Conservation (phyloP, 1,139 yeast species). For the Pichia kudriavzevii region DNA sequence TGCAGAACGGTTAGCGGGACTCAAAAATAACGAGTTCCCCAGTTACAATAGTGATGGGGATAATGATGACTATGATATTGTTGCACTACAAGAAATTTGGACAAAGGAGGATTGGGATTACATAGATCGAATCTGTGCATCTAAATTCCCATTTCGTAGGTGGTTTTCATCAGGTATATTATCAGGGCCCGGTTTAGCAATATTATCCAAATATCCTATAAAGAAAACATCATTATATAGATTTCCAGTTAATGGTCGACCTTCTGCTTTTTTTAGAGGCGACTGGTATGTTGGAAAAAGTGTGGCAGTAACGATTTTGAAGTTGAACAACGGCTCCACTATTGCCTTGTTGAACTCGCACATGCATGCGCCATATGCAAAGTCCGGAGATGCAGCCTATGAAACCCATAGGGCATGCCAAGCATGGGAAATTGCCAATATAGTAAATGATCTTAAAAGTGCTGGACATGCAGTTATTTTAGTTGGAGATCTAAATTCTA, state of each 20-base stretch:
- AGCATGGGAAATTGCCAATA: slow-evolving; percentile 86
- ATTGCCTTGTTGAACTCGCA: slow-evolving; percentile 84
- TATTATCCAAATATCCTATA: slow-evolving; percentile 79
- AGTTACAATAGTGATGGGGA: too few relatives aligned
- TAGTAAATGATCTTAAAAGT: slow-evolving; percentile 52
- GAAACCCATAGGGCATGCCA: slow-evolving; percentile 87
- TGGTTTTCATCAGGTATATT: slow-evolving; percentile 76
- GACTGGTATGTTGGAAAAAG: slow-evolving; percentile 98
- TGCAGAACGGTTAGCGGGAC: slow-evolving; percentile 52
- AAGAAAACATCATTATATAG: slow-evolving; percentile 69
- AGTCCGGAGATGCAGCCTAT: slow-evolving; percentile 80
- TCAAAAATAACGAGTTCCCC: slow-evolving; percentile 19
- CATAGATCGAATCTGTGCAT: slow-evolving; percentile 39
- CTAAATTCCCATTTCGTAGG: slow-evolving; percentile 56
- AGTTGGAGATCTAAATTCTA: slow-evolving; percentile 88
- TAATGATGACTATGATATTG: slow-evolving; percentile 59
- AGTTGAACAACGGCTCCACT: slow-evolving; percentile 39
- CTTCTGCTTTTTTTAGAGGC: slow-evolving; percentile 88
- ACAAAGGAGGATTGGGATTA: slow-evolving; percentile 74
- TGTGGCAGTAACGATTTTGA: slow-evolving; percentile 66
- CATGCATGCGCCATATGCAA: slow-evolving; percentile 94
- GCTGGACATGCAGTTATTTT: slow-evolving; percentile 83
- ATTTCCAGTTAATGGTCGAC: slow-evolving; percentile 89
- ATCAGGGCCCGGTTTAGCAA: slow-evolving; percentile 89
- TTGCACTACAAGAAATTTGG: slow-evolving; percentile 95